A percentile compares a stretch with the other conserved stretches of the same genome.
Conservation (phyloP, 2,329 filamentous ascomycete genomes). For the Cadophora malorum region DNA sequence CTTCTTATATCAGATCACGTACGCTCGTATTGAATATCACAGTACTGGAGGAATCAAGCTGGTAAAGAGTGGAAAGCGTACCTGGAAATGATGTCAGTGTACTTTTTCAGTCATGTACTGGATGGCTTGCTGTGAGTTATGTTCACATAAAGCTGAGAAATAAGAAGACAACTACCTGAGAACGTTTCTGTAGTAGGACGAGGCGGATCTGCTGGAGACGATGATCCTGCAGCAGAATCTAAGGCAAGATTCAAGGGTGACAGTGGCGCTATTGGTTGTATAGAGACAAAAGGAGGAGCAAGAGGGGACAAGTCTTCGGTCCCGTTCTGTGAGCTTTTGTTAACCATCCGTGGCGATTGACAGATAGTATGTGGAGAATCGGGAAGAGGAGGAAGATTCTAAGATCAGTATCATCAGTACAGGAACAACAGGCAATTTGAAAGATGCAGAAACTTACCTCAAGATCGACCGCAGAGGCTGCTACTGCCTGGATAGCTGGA, state of each 20-base stretch:
- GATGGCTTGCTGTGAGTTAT: background rate
- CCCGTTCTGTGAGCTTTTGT: background rate
- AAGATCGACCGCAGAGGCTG: background rate
- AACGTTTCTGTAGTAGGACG: background rate
- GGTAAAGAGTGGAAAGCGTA: slow-evolving; percentile 7
- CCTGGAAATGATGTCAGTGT: background rate
- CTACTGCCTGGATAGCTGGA: background rate
- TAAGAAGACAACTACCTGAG: background rate
- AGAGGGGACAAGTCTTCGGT: slow-evolving; percentile 14
- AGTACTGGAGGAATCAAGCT: slow-evolving; percentile 23
- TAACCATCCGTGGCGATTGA: background rate
- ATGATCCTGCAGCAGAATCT: slow-evolving; percentile 6
- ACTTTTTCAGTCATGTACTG: background rate
- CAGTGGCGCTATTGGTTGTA: background rate
- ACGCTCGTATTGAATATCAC: slow-evolving; percentile 34
- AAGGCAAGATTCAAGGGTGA: slow-evolving; percentile 12
- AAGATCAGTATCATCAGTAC: background rate
- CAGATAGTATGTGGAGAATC: slow-evolving; percentile 16
- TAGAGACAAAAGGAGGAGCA: background rate
- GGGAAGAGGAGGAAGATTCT: slow-evolving; percentile 26
- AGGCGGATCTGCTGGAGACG: background rate
- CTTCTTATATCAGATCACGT: slow-evolving; percentile 32
- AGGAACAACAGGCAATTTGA: background rate
- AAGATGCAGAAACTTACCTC: background rate
- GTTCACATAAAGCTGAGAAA: background rate